Conservation (phyloP, 2,329 filamentous ascomycete species). For the Aplosporella prunicola region DNA sequence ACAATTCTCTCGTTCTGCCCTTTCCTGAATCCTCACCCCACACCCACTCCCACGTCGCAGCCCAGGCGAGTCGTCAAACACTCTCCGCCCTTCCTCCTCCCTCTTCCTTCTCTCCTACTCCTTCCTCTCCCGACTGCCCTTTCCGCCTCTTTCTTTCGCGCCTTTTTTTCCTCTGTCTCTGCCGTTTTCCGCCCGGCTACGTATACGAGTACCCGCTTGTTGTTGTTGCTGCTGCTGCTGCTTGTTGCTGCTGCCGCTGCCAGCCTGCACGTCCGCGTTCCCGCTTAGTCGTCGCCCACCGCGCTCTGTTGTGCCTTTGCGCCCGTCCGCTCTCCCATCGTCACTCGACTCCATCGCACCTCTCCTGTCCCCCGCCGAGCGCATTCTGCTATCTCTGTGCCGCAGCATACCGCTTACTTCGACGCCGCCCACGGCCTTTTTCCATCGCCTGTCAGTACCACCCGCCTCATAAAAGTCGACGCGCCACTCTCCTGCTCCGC, state of each 20-base stretch:
- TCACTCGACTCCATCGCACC: too few species aligned
- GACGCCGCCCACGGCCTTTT: background rate
- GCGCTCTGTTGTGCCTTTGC: too few species aligned
- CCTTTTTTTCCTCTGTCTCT: constrained; percentile 1
- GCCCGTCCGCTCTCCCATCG: too few species aligned
- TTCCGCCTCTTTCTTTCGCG: constrained; percentile 1
- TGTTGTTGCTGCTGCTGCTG: too few species aligned
- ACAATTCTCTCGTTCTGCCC: constrained; percentile 12
- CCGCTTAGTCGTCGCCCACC: too few species aligned
- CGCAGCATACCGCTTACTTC: background rate
- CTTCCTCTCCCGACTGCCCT: constrained; percentile 12
- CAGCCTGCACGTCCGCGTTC: too few species aligned
- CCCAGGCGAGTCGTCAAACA: constrained; percentile 10
- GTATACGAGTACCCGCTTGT: constrained; percentile 9
- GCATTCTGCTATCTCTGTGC: constrained; percentile 49
- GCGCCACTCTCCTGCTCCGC: background rate
- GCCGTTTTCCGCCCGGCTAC: constrained; percentile 1
- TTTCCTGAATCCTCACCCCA: too few species aligned
- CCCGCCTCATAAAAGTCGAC: constrained; percentile 4
- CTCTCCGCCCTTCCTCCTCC: constrained; percentile 26
- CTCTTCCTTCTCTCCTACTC: constrained; percentile 24
- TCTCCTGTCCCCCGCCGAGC: constrained; percentile 14
- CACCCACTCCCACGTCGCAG: constrained; percentile 18
- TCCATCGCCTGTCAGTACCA: constrained; percentile 10
- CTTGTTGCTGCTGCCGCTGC: too few species aligned